Base-by-base conservation (phyloP, 495 filamentous ascomycete species). In the Bacidia gigantensis region DNA sequence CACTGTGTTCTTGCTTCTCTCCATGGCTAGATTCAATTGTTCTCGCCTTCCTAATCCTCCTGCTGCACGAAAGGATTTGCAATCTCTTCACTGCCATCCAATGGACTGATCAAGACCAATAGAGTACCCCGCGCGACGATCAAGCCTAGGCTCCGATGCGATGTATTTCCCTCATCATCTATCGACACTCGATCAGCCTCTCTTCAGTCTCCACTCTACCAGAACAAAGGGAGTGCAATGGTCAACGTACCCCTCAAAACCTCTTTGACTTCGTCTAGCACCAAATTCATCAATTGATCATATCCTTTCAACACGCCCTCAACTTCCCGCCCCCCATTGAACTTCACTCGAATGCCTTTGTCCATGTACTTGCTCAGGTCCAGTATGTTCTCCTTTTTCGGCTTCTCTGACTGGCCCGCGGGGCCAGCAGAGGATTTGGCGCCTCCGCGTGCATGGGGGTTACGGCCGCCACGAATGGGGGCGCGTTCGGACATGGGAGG, bases 301-400 rank as follows among this genome's bases (percentile, higher is more conserved):
- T 87, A 95, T 45, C 92, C 92, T 63, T 97, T 98, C 10, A 98
- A 76, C 3, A 77, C 83, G 45, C 92, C 92, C 11, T 77, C 81
- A 10, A 95, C 92, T 96, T 97, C 89, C 55, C 92, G 72, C 3
- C 92, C 92, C 21, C 92, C 92, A 61, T 86, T 95, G 64, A 98
- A 97, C 70, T 97, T 96, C 54, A 97, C 92, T 3, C 76, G 81
- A 49, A 98, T 84, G 61, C 83, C 75, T 76, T 95, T 90, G 67
- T 97, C 92, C 81, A 94, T 88, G 64, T 95, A 98, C 71, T 93
- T 93, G 64, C 73, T 79, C 55, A 98, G 70, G 58, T 98, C 92
- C 20, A 98, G 77, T 60, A 98, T 98, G 63, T 96, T 95, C 65
- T 98, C 90, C 71, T 96, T 95, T 77, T 95, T 95, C 54, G 89